Base-by-base conservation (phyloP, 2,329 filamentous ascomycete species). In the Aureobasidium sp. region DNA sequence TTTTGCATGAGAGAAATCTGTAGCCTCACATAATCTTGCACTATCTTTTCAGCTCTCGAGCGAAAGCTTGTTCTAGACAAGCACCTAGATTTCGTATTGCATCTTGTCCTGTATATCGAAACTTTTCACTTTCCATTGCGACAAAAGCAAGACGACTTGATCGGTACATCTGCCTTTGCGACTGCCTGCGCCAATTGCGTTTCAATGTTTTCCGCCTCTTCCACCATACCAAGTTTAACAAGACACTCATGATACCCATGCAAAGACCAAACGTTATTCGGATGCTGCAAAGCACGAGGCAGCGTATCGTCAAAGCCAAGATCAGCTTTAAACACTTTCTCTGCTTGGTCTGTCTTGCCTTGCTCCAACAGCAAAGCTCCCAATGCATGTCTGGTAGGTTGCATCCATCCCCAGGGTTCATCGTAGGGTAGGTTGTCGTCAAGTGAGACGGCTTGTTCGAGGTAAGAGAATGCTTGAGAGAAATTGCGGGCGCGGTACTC, bases 381-480 rank as follows among this genome's bases (percentile, higher is more conserved):
- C 41, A 85, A 84, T 0, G 87, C 87, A 70, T 90, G 88, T 1
- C 86, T 78, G 0, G 84, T 81, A 0, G 87, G 87, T 67, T 89
- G 86, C 87, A 90, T 90, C 87, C 87, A 90, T 0, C 85, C 86
- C 86, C 87, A 90, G 0, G 88, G 87, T 69, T 91, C 88, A 63
- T 86, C 84, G 63, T 88, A 90, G 0, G 84, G 84, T 21, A 90
- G 75, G 0, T 70, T 72, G 67, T 88, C 86, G 63, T 87, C 84
- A 1, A 82, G 76, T 0, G 72, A 66, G 34, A 88, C 82, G 0
- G 86, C 80, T n/a, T 75, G 73, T 0, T 78, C 77, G 2, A 91
- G 74, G 57, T 81, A 76, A 0, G 72, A 67, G 66, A 88, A 89
- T 0, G 87, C 88, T 0, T 69, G 51, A 0, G 83, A 79, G 59